Conservation (phyloP, 257 asterid genomes). For the Euphrasia confusa region DNA sequence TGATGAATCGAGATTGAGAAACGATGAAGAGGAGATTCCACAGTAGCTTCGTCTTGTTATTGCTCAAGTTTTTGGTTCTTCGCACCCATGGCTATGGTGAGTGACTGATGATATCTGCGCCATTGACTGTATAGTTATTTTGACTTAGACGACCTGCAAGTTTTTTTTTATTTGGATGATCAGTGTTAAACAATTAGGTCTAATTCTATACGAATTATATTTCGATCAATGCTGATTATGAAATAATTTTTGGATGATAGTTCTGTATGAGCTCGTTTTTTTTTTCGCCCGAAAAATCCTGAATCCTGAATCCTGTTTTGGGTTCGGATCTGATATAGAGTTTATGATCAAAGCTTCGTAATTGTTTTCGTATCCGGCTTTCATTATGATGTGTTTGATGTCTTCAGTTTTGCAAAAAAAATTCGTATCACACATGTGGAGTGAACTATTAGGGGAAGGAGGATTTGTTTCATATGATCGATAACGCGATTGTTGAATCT, state of each 20-base stretch:
- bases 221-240: background rate
- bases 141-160: background rate
- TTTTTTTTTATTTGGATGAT: background rate
- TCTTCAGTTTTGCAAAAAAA: no score
- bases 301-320: background rate
- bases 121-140: background rate
- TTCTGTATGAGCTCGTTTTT: background rate
- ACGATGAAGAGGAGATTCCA: constrained; percentile 28
- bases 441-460: no score
- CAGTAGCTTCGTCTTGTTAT: constrained; percentile 22
- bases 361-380: no score
- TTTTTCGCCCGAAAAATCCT: background rate
- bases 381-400: no score
- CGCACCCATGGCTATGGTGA: constrained; percentile 37
- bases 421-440: no score
- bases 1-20: background rate
- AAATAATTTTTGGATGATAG: background rate
- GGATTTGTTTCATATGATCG: no score
- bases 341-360: no score
- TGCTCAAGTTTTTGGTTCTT: constrained; percentile 26
- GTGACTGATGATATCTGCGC: constrained; percentile 7
- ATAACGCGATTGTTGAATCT: no score
- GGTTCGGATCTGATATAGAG: no score
- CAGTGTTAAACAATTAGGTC: background rate
- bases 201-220: background rate